Evolutionary conservation across 208 protist genomes (phyloP), one percentile per base, ranked within the genome.

Genomic region (Acanthamoeba pearcei): DNA sequence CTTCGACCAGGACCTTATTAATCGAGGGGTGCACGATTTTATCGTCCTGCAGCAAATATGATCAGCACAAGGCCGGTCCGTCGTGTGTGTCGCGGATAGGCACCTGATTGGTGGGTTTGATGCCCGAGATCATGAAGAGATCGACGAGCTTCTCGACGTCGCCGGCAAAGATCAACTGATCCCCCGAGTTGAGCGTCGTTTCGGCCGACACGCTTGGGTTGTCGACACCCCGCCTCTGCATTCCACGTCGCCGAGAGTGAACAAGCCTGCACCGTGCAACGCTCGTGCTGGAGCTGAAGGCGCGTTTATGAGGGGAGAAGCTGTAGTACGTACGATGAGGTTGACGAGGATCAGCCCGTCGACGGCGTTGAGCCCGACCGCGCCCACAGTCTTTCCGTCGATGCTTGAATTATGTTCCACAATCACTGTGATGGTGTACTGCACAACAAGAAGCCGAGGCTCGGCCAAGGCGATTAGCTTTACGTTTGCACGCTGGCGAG

Each of bases 81-180:
- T 19, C 15, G 53, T n/a, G 19, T 6, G 42, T 22, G 19, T 49
- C 42, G 10, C 22, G 53, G 22, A 1, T 57, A 24, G 17, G 66
- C n/a, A 57, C 88, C 88, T 93, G 88, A 32, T 78, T 78, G 24
- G 88, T 93, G 27, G 66, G 88, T 29, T 93, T 89, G 1, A 95
- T 51, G 51, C 91, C 91, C 24, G 35, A 49, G n/a, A 89, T 88
- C 17, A 6, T 70, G 55, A 60, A 95, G 35, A 95, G 53, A 17
- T 95, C 74, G 17, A 49, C 66, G 13, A 95, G 32, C 53, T 72
- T 89, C n/a, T 62, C 55, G 6, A 95, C 49, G 42, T 83, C 51
- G 46, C 91, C 91, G 29, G 74, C 70, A 46, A 95, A 95, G 38
- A 89, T 22, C 76, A 95, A 55, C 24, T 68, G 53, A 38, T 95